phyloP scores from a whole-genome alignment of 345 rosid species.

The Eucalyptus grandis region DNA sequence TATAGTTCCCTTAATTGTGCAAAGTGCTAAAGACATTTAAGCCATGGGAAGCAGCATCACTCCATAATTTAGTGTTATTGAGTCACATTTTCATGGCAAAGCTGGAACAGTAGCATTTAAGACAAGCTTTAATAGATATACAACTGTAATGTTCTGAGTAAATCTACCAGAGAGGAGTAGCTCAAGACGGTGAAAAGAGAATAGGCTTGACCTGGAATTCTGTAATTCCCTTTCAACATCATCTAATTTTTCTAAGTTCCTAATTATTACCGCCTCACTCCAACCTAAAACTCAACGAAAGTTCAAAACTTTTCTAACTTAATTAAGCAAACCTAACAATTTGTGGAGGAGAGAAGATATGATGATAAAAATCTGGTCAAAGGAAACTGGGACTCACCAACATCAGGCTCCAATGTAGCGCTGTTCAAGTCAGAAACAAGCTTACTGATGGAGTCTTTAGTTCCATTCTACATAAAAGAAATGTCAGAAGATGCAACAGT shows the following conservation, averaged over 20 bases:
- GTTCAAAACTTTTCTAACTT: neutral
- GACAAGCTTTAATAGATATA: neutral
- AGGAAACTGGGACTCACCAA: slow-evolving; percentile 37
- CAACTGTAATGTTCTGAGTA: neutral
- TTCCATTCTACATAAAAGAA: slow-evolving; percentile 60
- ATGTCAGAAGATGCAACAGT: neutral
- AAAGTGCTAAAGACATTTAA: neutral
- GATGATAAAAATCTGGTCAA: neutral
- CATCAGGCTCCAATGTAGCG: slow-evolving; percentile 81
- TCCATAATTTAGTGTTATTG: neutral
- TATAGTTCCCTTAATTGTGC: neutral
- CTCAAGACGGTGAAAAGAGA: neutral
- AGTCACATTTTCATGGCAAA: neutral
- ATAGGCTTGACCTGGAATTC: neutral
- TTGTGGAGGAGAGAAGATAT: neutral
- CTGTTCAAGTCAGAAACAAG: slow-evolving; percentile 84
- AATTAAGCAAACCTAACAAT: neutral
- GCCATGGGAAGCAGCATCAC: neutral
- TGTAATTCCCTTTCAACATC: neutral
- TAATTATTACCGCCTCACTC: neutral
- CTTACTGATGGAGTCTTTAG: slow-evolving; percentile 80
- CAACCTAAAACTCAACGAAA: neutral
- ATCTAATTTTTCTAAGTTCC: neutral
- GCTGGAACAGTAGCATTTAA: neutral
- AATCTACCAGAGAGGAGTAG: neutral